phyloP scores from a whole-genome alignment of 1,139 yeast species.

The Keqinozyma sinolaborantium region DNA sequence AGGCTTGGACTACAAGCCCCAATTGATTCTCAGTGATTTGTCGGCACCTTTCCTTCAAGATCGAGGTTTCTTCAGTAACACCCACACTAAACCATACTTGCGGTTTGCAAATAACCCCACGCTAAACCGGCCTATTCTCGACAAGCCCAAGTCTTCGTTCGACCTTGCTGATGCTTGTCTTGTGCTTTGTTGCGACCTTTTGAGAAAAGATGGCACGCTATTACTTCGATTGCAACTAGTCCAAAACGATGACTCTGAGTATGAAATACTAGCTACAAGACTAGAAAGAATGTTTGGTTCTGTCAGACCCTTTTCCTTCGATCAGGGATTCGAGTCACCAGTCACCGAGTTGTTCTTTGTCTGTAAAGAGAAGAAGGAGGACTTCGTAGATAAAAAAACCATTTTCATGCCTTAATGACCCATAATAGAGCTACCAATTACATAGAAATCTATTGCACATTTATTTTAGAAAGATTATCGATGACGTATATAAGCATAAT shows the following conservation, averaged over 20 bases:
- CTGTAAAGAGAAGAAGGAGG: conserved; percentile 46
- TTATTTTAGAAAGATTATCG: conserved; percentile 3
- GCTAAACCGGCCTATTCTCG: conserved; percentile 21
- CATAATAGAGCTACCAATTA: too few species aligned
- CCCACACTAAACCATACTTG: conserved; percentile 70
- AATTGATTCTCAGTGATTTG: conserved; percentile 84
- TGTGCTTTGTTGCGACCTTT: conserved; percentile 63
- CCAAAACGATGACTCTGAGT: conserved; percentile 46
- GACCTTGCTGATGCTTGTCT: conserved; percentile 93
- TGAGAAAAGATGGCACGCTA: conserved; percentile 68
- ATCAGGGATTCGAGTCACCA: conserved; percentile 46
- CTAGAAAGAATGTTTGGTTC: conserved; percentile 54
- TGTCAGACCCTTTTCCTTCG: conserved; percentile 33
- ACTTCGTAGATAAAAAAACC: conserved; percentile 46
- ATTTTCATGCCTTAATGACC: conserved; percentile 20
- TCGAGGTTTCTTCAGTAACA: conserved; percentile 63
- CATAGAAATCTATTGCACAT: conserved; percentile 4
- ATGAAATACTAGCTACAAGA: conserved; percentile 52
- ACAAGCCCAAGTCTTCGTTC: conserved; percentile 26
- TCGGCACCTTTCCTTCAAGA: conserved; percentile 69
- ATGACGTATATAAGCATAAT: conserved; percentile 2
- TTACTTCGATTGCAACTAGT: conserved; percentile 75
- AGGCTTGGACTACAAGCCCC: conserved; percentile 22
- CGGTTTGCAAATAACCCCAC: conserved; percentile 23
- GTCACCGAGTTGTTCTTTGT: conserved; percentile 65